A percentile compares a stretch with the other conserved stretches of the same genome.
These are phyloP conservation scores for Penicillium canariense DNA, from an alignment of 495 filamentous ascomycete species.

Conservation along the genomic window DNA sequence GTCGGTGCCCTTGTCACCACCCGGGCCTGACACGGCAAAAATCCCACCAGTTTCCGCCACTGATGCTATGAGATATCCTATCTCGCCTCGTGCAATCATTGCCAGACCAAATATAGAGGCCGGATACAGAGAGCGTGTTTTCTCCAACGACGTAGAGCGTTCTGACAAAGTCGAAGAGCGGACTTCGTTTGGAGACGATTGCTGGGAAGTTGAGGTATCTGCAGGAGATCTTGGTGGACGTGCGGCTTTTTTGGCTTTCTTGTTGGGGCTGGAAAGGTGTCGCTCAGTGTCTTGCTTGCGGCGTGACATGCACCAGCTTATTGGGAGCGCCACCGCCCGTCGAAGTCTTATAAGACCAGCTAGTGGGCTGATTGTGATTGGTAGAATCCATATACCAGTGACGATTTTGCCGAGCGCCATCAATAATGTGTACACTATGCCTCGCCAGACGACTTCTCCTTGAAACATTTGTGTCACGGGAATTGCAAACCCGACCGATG, in stretches of 20 bases:
- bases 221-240: background rate
- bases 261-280: background rate
- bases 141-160: conserved; percentile 20
- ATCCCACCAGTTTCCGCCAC: conserved; percentile 59
- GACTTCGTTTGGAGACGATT: background rate
- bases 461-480: conserved; percentile 69
- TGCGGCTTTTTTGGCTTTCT: conserved; percentile 2
- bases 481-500: conserved; percentile 77
- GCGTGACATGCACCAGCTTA: background rate
- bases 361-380: conserved; percentile 31
- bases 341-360: conserved; percentile 2
- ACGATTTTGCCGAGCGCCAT: conserved; percentile 66
- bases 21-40: conserved; percentile 37
- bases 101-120: conserved; percentile 56
- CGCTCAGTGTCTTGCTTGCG: background rate
- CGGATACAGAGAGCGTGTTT: conserved; percentile 58
- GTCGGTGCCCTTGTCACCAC: conserved; percentile 8
- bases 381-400: conserved; percentile 64
- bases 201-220: background rate
- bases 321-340: background rate
- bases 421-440: conserved; percentile 65
- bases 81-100: conserved; percentile 77
- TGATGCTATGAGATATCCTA: conserved; percentile 75
- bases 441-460: conserved; percentile 64
- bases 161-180: background rate